Evolutionary conservation across 768 basidiomycete species (phyloP).

Genomic region (Leccinum sublutescens): DNA sequence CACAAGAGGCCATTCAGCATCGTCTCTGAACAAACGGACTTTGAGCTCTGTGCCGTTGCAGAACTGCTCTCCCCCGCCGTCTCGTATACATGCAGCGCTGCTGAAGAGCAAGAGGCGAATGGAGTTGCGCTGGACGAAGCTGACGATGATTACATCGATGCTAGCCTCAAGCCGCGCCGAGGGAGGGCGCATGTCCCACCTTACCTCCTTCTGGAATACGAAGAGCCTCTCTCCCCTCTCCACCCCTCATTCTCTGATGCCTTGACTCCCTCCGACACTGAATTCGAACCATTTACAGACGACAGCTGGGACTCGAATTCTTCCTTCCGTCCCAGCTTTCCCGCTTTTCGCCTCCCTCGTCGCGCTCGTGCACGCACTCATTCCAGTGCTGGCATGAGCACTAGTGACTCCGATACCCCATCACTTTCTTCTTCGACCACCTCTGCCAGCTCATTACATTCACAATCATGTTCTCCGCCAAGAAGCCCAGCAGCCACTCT

Average conservation of each 20-base stretch:
- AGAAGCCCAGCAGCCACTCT: conserved; percentile 33
- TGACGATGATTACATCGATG: conserved; percentile 31
- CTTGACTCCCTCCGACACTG: conserved; percentile 34
- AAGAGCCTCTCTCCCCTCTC: conserved; percentile 31
- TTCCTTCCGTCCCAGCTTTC: conserved; percentile 17
- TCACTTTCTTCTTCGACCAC: conserved; percentile 43
- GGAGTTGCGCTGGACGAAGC: conserved; percentile 28
- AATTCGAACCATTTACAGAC: conserved; percentile 32
- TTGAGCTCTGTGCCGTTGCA: conserved; percentile 50
- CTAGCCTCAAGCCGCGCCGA: conserved; percentile 16
- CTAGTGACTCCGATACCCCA: conserved; percentile 46
- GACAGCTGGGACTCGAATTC: conserved; percentile 27
- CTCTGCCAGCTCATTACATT: conserved; percentile 39
- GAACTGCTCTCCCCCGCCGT: conserved; percentile 43
- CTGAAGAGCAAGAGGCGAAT: conserved; percentile 26
- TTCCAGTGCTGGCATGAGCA: conserved; percentile 29
- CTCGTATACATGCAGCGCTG: conserved; percentile 20
- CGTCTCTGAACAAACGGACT: conserved; percentile 48
- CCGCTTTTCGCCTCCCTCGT: conserved; percentile 35
- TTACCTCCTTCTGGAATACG: conserved; percentile 31
- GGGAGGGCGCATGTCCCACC: conserved; percentile 13
- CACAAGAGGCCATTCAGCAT: conserved; percentile 38
- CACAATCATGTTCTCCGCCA: conserved; percentile 33
- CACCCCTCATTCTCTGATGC: conserved; percentile 15
- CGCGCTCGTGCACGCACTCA: conserved; percentile 29